Base-by-base conservation (phyloP, 257 asterid species). In the Capsicum chinense region DNA sequence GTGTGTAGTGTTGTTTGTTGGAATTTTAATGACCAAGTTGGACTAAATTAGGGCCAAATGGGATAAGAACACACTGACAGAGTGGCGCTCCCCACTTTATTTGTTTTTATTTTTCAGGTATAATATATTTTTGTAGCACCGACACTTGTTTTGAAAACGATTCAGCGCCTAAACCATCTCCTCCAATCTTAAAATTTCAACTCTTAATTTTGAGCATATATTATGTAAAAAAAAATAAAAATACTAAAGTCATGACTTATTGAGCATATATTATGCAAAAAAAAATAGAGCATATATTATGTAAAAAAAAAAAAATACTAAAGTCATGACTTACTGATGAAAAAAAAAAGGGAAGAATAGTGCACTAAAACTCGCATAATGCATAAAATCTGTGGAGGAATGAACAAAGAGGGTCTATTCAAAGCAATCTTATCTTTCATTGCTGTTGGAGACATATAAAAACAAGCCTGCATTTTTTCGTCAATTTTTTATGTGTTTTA, bases 91-190 rank as follows among this genome's bases (percentile, higher is more conserved):
- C 76, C 6, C 3, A 0, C 1, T 15, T 14, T 14, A 26, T 37
- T 35, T 39, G 5, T 39, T 37, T 37, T 3, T 14, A 0, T 14
- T 7, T 68, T 39, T 39, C 3, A 39, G 13, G 59, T 50, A 14
- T 6, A 11, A 7, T 12, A 54, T 12, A 56, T 14, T 4, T 50
- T 76, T 52, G 10, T 76, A 8, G 19, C 81, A 76, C 81, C 81
- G 81, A 76, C 81, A 76, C 81, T 76, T 76, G 14, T 50, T 74
- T 76, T 76, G 42, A 76, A 50, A 76, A 52, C 44, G 42, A 76
- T 52, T 21, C 60, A 76, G 62, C 62, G 62, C 62, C 62, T 74
- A 50, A 74, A 74, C 59, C 2, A 26, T 26, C 33, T 26, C 33
- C 33, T 26, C 33, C 33, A 26, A 26, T 26, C 33, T 26, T 26